phyloP scores from a whole-genome alignment of 495 filamentous ascomycete genomes.

The Neurospora sp. region DNA sequence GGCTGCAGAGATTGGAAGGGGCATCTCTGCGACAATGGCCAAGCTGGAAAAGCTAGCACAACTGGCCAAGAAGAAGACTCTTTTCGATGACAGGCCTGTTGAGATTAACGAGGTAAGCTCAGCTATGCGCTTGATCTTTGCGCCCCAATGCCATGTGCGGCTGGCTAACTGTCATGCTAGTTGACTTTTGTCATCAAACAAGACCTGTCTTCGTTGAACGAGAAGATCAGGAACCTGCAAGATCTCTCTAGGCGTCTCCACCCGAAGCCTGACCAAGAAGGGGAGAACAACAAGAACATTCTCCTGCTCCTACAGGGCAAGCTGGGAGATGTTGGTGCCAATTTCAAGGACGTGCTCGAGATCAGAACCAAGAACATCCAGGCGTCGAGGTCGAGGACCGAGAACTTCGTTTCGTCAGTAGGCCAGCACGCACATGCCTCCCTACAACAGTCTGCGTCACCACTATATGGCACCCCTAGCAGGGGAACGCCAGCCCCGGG shows the following conservation, averaged over 20 bases:
- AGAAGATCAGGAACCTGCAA: constrained; percentile 74
- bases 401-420: constrained; percentile 90
- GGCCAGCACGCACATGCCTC: constrained; percentile 53
- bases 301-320: constrained; percentile 89
- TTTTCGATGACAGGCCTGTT: constrained; percentile 92
- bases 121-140: constrained; percentile 17
- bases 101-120: constrained; percentile 88
- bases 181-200: constrained; percentile 77
- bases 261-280: constrained; percentile 73
- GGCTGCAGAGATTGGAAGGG: constrained; percentile 82
- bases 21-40: constrained; percentile 83
- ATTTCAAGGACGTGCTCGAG: constrained; percentile 95
- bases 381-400: constrained; percentile 79
- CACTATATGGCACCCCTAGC: constrained; percentile 77
- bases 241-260: constrained; percentile 56
- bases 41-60: constrained; percentile 90
- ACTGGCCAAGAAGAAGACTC: constrained; percentile 89
- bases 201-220: constrained; percentile 81
- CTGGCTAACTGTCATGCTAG: constrained; percentile 4
- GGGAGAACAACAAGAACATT: constrained; percentile 96
- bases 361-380: constrained; percentile 98
- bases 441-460: constrained; percentile 62
- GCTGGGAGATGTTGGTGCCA: constrained; percentile 83
- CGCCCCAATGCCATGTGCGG: constrained; percentile 4
- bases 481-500: constrained; percentile 41